Percentiles rank a stretch among this genome's conserved stretches.
phyloP scores from a whole-genome alignment of 768 basidiomycete species.

The Cystobasidium ongulense region DNA sequence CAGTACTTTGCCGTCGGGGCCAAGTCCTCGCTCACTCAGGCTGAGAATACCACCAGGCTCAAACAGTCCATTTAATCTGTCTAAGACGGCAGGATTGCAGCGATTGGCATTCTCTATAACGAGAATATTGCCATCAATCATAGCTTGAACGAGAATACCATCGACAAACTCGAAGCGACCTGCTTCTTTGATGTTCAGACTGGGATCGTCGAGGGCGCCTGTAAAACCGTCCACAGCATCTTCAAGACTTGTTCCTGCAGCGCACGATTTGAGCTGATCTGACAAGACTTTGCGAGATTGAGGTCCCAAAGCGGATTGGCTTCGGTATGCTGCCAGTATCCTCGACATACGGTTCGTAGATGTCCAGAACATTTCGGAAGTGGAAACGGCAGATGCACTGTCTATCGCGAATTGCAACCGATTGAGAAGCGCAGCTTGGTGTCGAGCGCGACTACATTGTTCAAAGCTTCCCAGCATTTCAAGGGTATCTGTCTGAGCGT shows the following conservation, averaged over 20 bases:
- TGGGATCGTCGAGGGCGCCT: background rate
- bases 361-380: background rate
- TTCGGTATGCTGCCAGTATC: background rate
- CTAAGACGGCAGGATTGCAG: constrained; percentile 89
- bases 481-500: constrained; percentile 78
- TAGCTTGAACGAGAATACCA: constrained; percentile 75
- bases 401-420: background rate
- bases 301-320: background rate
- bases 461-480: constrained; percentile 95
- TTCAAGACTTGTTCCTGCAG: background rate
- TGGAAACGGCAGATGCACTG: background rate
- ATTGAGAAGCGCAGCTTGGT: background rate
- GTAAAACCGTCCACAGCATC: background rate
- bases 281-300: background rate
- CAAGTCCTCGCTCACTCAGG: constrained; percentile 81
- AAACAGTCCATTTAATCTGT: constrained; percentile 91
- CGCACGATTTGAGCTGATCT: background rate
- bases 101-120: constrained; percentile 86
- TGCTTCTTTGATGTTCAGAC: constrained; percentile 6
- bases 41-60: constrained; percentile 72
- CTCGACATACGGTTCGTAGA: background rate
- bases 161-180: constrained; percentile 90
- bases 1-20: constrained; percentile 61
- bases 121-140: constrained; percentile 81
- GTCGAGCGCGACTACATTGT: constrained; percentile 56